Percentiles rank a stretch among this genome's conserved stretches.
phyloP scores from a whole-genome alignment of 108 stramenopile species.

The Mediolabrus comicus region DNA sequence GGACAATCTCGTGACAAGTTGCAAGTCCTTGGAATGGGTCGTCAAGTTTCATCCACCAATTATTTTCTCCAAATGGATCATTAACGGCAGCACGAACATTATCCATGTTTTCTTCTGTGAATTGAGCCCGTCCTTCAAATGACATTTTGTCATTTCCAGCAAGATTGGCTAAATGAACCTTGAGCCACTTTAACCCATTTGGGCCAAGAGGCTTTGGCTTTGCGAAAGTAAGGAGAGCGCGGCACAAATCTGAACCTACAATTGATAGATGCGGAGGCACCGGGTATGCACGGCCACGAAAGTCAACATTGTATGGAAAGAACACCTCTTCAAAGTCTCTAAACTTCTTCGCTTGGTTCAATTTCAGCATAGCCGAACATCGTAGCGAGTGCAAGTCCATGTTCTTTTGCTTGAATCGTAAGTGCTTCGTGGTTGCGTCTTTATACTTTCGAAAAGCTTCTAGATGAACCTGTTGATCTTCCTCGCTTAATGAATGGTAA shows the following conservation, averaged over 20 bases:
- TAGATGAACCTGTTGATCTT: slow-evolving; percentile 25
- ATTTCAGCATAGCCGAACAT: slow-evolving; percentile 85
- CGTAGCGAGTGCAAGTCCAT: slow-evolving; percentile 83
- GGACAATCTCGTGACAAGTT: slow-evolving; percentile 91
- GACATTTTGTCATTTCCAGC: slow-evolving; percentile 91
- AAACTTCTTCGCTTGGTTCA: slow-evolving; percentile 87
- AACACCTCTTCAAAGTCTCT: slow-evolving; percentile 86
- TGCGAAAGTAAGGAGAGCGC: slow-evolving; percentile 92
- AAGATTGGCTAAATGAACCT: slow-evolving; percentile 97
- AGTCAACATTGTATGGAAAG: slow-evolving; percentile 99
- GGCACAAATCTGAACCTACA: slow-evolving; percentile 95
- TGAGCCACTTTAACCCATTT: slow-evolving; percentile 93
- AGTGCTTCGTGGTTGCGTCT: slow-evolving; percentile 55
- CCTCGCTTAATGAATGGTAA: slow-evolving; percentile 20
- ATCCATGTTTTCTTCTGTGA: slow-evolving; percentile 87
- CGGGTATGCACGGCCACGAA: slow-evolving; percentile 97
- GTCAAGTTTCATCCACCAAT: slow-evolving; percentile 96
- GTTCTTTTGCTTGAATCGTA: slow-evolving; percentile 71
- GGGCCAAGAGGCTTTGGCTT: slow-evolving; percentile 88
- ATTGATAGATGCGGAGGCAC: slow-evolving; percentile 98
- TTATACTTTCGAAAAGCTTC: slow-evolving; percentile 52
- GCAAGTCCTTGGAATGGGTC: slow-evolving; percentile 98
- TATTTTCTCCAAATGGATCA: slow-evolving; percentile 82
- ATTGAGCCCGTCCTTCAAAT: slow-evolving; percentile 93
- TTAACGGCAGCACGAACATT: slow-evolving; percentile 74